Base-by-base conservation (phyloP, 2,329 filamentous ascomycete species). In the Cladosporium sp. region DNA sequence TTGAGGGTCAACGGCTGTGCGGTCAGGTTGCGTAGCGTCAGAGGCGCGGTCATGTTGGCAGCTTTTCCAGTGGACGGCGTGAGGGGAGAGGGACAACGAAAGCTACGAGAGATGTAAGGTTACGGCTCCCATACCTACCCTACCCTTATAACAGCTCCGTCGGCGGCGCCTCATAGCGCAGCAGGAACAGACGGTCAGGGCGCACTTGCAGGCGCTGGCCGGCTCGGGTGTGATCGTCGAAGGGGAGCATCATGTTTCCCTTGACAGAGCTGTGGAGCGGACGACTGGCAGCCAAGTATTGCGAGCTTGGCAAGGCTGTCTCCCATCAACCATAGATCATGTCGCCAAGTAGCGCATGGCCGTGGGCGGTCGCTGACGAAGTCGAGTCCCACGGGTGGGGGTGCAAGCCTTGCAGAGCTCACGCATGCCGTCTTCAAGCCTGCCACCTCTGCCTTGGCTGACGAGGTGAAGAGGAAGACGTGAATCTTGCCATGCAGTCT, bases 1-100 rank as follows among this genome's bases (percentile, higher is more conserved):
- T 85, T 86, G 65, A 97, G 81, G 64, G 87, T 83, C 56, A 96
- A 77, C n/a, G 85, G 80, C 19, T 70, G 66, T 6, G 55, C 65
- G 62, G 45, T 48, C 8, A 48, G 45, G 45, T 48, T 48, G 28
- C 45, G 45, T 13, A 48, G 25, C 6, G 45, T 48, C 17, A 48
- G 19, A n/a, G 45, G 45, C 28, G 45, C 42, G 8, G 65, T 58
- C 69, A 71, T 71, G 50, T 48, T 57, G 40, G 58, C 22, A 54
- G 50, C 24, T 17, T 12, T 7, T 12, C 32, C 13, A 39, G 24
- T 44, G 20, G 17, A 10, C 28, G 10, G 25, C 13, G 8, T 20
- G 42, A n/a, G n/a, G 17, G 22, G 44, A 40, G 32, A 20, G 25
- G n/a, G 45, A n/a, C 12, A 28, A 24, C 28, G 28, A 10, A 9